phyloP scores from a whole-genome alignment of 805 yeast species.

The Cyberlindnera subsufficiens region DNA sequence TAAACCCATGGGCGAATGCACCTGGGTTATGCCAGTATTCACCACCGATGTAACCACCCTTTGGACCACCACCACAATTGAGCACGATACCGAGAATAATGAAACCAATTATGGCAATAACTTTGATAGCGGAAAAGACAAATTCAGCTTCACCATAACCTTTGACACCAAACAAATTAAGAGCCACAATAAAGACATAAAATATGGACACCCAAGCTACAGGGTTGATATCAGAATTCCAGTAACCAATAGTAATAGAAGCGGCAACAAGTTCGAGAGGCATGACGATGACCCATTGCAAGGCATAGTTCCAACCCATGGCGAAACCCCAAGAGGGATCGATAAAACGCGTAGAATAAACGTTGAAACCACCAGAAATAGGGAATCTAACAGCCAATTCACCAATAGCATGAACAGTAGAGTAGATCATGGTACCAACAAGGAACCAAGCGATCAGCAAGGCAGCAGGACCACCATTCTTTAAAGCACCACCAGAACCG shows the following conservation, averaged over 20 bases:
- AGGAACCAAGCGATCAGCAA: slow-evolving; percentile 39
- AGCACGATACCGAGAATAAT: slow-evolving; percentile 49
- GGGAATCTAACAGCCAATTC: slow-evolving; percentile 63
- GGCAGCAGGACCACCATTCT: slow-evolving; percentile 57
- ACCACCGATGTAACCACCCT: slow-evolving; percentile 41
- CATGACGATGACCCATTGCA: slow-evolving; percentile 45
- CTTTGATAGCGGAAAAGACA: slow-evolving; percentile 61
- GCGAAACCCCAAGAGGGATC: slow-evolving; percentile 60
- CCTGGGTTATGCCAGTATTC: slow-evolving; percentile 51
- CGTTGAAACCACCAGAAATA: slow-evolving; percentile 59
- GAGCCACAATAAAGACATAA: slow-evolving; percentile 36
- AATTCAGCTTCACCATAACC: slow-evolving; percentile 52
- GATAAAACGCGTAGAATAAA: slow-evolving; percentile 50
- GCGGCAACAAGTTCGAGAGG: slow-evolving; percentile 50
- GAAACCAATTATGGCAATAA: slow-evolving; percentile 58
- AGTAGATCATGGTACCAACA: slow-evolving; percentile 42
- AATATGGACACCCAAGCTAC: slow-evolving; percentile 46
- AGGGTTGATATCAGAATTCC: slow-evolving; percentile 39
- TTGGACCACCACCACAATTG: slow-evolving; percentile 55
- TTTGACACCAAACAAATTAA: slow-evolving; percentile 47
- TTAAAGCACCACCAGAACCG: slow-evolving; percentile 59
- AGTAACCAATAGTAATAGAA: slow-evolving; percentile 45
- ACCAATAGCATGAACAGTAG: slow-evolving; percentile 50
- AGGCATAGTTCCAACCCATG: slow-evolving; percentile 50
- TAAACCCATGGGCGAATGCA: slow-evolving; percentile 51